phyloP scores from a whole-genome alignment of 495 filamentous ascomycete species.

The Astrothelium subdiscretum region DNA sequence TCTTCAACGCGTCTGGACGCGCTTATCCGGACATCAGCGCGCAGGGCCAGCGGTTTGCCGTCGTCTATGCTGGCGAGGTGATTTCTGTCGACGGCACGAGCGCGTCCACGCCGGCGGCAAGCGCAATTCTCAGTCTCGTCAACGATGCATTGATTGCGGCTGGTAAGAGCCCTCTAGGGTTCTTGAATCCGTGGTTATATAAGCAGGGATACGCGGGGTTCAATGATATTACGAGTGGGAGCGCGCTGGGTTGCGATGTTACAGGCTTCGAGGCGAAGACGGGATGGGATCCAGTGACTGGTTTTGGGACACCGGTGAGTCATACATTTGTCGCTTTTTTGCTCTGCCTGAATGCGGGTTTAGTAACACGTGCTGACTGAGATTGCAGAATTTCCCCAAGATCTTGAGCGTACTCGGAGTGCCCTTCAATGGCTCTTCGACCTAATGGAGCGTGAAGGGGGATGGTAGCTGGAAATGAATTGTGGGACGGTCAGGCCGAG shows the following conservation, averaged over 20 bases:
- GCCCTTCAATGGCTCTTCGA: not conserved
- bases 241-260: slow-evolving; percentile 20
- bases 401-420: not conserved
- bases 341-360: no score
- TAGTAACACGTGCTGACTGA: not conserved
- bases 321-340: not conserved
- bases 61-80: slow-evolving; percentile 23
- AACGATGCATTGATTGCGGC: slow-evolving; percentile 27
- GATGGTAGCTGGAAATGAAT: no score
- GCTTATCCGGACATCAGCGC: slow-evolving; percentile 29
- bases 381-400: not conserved
- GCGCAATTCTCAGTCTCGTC: slow-evolving; percentile 26
- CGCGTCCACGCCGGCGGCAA: slow-evolving; percentile 23
- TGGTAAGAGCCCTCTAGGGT: slow-evolving; percentile 26
- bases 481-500: no score
- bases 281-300: slow-evolving; percentile 30
- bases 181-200: slow-evolving; percentile 33
- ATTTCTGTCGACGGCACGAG: slow-evolving; percentile 25
- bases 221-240: slow-evolving; percentile 25
- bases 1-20: slow-evolving; percentile 28
- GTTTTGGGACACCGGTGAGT: slow-evolving; percentile 22
- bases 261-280: slow-evolving; percentile 22
- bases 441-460: no score
- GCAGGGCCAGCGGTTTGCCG: slow-evolving; percentile 24
- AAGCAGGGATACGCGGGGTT: slow-evolving; percentile 23